phyloP scores from a whole-genome alignment of 441 rosid genomes.

The Euphorbia schlechtendalii region DNA sequence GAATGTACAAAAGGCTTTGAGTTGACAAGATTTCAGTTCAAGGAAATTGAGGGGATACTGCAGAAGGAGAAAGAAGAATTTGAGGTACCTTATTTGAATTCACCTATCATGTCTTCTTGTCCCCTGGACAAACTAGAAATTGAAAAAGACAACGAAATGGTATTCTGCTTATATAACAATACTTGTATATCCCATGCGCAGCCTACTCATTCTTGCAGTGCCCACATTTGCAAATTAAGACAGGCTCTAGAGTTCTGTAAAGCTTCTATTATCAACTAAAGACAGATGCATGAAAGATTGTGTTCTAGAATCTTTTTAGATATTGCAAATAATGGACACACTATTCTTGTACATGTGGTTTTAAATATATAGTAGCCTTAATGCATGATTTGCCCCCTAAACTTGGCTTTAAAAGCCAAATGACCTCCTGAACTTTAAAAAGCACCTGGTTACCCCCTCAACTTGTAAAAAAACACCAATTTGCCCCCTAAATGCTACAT shows the following conservation, averaged over 20 bases:
- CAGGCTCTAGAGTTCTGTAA: no score
- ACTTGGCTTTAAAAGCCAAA: no score
- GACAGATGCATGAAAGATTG: background rate
- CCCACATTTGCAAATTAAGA: no score
- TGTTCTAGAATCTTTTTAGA: slow-evolving; percentile 3
- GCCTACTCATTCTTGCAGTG: background rate
- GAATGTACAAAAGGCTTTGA: slow-evolving; percentile 27
- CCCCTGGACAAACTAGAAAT: background rate
- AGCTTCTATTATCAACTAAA: background rate
- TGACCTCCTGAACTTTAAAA: no score
- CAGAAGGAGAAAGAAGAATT: slow-evolving; percentile 79
- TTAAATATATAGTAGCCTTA: background rate
- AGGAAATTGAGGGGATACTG: slow-evolving; percentile 58
- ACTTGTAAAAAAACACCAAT: no score
- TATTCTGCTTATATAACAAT: slow-evolving; percentile 15
- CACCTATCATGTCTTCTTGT: background rate
- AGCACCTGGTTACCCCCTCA: no score
- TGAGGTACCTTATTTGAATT: slow-evolving; percentile 50
- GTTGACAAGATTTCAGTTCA: slow-evolving; percentile 22
- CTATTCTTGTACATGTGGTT: slow-evolving; percentile 1
- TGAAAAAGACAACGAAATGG: background rate
- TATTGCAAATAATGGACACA: background rate
- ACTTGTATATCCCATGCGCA: background rate
- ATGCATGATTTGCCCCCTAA: no score
- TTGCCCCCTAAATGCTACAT: no score